Conservation (phyloP, 2,329 filamentous ascomycete genomes). For the Alternaria triticina region DNA sequence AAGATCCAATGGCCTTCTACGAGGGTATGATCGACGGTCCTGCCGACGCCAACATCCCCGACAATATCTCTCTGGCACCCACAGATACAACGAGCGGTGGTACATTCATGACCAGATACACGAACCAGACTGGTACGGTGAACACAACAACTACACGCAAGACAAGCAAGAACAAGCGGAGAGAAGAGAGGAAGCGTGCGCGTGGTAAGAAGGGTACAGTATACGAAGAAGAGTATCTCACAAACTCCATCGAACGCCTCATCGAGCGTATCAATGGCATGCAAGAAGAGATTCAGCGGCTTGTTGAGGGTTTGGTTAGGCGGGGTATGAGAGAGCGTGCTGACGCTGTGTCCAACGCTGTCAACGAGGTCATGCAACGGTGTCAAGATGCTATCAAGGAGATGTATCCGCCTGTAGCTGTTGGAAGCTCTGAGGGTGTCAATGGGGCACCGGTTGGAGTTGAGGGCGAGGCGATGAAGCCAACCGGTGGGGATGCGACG, state of each 20-base stretch:
- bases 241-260: constrained; percentile 83
- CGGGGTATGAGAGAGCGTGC: constrained; percentile 89
- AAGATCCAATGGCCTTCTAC: constrained; percentile 88
- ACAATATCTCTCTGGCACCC: constrained; percentile 89
- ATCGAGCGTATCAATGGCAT: constrained; percentile 80
- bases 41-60: constrained; percentile 72
- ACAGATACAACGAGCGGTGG: constrained; percentile 78
- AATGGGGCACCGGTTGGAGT: constrained; percentile 11
- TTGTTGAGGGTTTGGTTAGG: constrained; percentile 79
- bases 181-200: constrained; percentile 94
- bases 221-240: constrained; percentile 96
- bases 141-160: constrained; percentile 77
- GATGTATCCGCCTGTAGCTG: constrained; percentile 30
- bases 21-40: constrained; percentile 63
- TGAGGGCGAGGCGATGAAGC: constrained; percentile 35
- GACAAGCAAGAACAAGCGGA: constrained; percentile 83
- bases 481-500: constrained; percentile 54
- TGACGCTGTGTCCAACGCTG: constrained; percentile 73
- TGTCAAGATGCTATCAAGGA: constrained; percentile 72
- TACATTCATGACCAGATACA: constrained; percentile 94
- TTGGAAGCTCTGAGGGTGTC: neutral
- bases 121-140: constrained; percentile 74
- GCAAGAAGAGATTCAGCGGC: constrained; percentile 72
- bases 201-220: constrained; percentile 95
- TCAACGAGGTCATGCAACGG: constrained; percentile 74